phyloP scores from a whole-genome alignment of 2,329 filamentous ascomycete species.

The Stachybotrys chartarum region DNA sequence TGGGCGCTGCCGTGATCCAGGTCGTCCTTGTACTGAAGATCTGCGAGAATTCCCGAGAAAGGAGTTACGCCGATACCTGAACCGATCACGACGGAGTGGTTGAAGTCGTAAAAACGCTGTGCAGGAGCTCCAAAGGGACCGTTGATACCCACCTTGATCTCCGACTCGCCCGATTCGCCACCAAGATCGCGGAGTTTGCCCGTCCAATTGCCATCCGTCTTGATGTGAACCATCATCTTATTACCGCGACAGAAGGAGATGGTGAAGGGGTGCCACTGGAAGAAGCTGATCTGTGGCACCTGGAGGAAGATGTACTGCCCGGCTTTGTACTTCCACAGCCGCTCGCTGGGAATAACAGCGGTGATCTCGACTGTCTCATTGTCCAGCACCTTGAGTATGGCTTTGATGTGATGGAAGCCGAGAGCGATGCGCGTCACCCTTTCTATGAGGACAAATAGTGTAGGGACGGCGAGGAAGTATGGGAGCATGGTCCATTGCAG shows the following conservation, averaged over 20 bases:
- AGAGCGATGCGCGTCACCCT: slow-evolving; percentile 35
- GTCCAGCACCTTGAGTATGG: slow-evolving; percentile 41
- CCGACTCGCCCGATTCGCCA: slow-evolving; percentile 20
- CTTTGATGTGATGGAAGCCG: slow-evolving; percentile 41
- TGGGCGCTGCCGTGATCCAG: slow-evolving; percentile 20
- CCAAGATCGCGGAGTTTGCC: slow-evolving; percentile 34
- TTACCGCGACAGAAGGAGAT: slow-evolving; percentile 47
- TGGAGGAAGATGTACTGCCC: slow-evolving; percentile 52
- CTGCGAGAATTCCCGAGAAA: slow-evolving; percentile 48
- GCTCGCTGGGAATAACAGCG: slow-evolving; percentile 36
- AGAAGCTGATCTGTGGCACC: slow-evolving; percentile 43
- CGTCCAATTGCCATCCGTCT: slow-evolving; percentile 52
- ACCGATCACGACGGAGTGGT: slow-evolving; percentile 48
- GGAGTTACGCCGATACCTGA: slow-evolving; percentile 52
- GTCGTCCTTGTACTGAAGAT: slow-evolving; percentile 41
- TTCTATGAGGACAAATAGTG: slow-evolving; percentile 42
- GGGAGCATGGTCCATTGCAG: slow-evolving; percentile 50
- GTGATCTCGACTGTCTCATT: slow-evolving; percentile 44
- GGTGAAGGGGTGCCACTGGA: slow-evolving; percentile 55
- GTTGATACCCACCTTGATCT: slow-evolving; percentile 45
- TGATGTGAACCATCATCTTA: slow-evolving; percentile 49
- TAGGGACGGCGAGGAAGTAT: slow-evolving; percentile 48
- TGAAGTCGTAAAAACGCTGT: slow-evolving; percentile 51
- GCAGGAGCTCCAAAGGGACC: slow-evolving; percentile 52
- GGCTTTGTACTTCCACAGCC: slow-evolving; percentile 46